Base-by-base conservation (phyloP, 2,329 filamentous ascomycete species). In the Botrytis tulipae region DNA sequence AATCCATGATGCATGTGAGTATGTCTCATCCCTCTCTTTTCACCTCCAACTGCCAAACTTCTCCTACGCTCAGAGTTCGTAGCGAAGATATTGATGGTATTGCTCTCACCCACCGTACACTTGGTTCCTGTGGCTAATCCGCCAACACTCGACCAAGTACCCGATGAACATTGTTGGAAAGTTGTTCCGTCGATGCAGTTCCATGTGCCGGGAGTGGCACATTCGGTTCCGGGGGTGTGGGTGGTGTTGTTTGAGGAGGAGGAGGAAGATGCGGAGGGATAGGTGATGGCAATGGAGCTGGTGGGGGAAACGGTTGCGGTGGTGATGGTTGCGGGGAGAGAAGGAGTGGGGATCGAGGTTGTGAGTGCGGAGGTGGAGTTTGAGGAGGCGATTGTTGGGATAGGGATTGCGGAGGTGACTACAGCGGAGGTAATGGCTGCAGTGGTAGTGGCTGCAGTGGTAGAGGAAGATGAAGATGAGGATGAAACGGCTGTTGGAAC, bases 101-200 rank as follows among this genome's bases (percentile, higher is more conserved):
- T 74, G 3, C 82, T 78, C 73, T 85, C 79, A 0, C 86, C 86
- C 0, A 76, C 73, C 0, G 77, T 75, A 78, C 87, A 88, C 0
- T 70, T 74, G 0, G 85, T 85, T 0, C 87, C 87, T 0, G 79
- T 76, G 0, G 86, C 83, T 9, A 88, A 77, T 0, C 74, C 57
- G 70, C 83, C 82, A 1, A 80, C 59, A 0, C 79, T 75, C 4
- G 86, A 85, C 87, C 87, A 88, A 0, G 74, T 37, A 20, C 86
- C 86, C 4, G 83, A 84, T 12, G 83, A 86, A 73, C 87, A 88
- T 40, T 86, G 86, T 79, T 88, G 86, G 84, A 84, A 88, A 0
- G 82, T 82, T 1, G 76, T 81, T 20, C 86, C 85, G 0, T 78
- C 80, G 4, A 87, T 80, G 74, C 87, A 88, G 81, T 87, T 87